Conservation (phyloP, 768 basidiomycete species). For the Amylocystis lapponica region DNA sequence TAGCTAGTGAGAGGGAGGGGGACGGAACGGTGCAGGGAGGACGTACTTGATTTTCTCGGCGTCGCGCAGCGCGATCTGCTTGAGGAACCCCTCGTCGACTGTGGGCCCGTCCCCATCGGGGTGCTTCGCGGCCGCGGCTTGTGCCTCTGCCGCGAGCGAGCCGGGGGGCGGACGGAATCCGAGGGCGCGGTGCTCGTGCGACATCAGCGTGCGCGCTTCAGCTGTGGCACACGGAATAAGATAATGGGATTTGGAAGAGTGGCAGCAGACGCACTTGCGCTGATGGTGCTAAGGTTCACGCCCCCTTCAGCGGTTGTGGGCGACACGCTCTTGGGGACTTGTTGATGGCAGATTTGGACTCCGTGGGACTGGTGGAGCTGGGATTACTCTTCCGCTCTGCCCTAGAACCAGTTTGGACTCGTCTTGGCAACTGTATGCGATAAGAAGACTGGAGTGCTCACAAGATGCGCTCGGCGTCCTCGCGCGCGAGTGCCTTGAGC, state of each 20-base stretch:
- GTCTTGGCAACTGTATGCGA: background rate
- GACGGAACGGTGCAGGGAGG: background rate
- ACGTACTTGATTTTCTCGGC: slow-evolving; percentile 23
- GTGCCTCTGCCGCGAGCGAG: slow-evolving; percentile 26
- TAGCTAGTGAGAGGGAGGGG: background rate
- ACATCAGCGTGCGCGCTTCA: slow-evolving; percentile 23
- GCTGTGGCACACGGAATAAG: slow-evolving; percentile 4
- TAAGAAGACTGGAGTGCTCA: slow-evolving; percentile 7
- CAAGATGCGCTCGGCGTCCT: slow-evolving; percentile 22
- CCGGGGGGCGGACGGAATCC: slow-evolving; percentile 27
- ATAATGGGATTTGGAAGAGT: background rate
- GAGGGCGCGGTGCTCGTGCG: slow-evolving; percentile 24
- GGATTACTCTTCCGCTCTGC: slow-evolving; percentile 14
- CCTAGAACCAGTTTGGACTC: background rate
- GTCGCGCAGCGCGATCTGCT: slow-evolving; percentile 18
- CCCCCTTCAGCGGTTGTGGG: slow-evolving; percentile 10
- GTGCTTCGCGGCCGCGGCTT: slow-evolving; percentile 21
- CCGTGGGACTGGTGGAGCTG: slow-evolving; percentile 5
- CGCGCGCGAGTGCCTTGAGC: slow-evolving; percentile 21
- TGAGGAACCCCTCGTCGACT: slow-evolving; percentile 14
- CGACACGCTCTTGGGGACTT: slow-evolving; percentile 1
- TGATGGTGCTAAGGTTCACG: slow-evolving; percentile 17
- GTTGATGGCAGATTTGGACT: slow-evolving; percentile 1
- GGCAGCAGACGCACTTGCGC: slow-evolving; percentile 8
- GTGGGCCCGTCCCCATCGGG: slow-evolving; percentile 13